These are phyloP conservation scores for Centaurea solstitialis DNA, from an alignment of 129 eudicot genomes.

Conservation along the genomic window DNA sequence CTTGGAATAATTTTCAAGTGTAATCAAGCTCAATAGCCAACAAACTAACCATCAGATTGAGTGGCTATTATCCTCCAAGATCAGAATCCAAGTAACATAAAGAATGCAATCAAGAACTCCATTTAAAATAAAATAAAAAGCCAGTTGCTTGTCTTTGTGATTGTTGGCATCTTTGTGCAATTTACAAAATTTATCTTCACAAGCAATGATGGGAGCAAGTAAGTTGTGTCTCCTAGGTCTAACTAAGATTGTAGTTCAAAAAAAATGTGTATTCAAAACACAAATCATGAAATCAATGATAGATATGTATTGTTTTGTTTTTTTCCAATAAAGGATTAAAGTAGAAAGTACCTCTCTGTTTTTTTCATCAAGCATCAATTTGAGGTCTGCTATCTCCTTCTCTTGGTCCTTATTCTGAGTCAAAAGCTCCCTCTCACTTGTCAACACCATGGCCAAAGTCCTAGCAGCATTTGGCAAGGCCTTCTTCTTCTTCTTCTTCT, in stretches of 20 bases:
- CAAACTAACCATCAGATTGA: not conserved
- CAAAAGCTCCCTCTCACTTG: conserved; percentile 94
- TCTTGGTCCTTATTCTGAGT: conserved; percentile 71
- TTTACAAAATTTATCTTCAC: not conserved
- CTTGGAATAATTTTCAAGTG: not conserved
- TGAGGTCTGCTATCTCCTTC: conserved; percentile 56
- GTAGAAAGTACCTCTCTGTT: conserved; percentile 67
- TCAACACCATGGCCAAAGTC: conserved; percentile 77
- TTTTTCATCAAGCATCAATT: conserved; percentile 53
- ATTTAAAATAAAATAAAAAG: not conserved
- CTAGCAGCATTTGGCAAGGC: conserved; percentile 77
- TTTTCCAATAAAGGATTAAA: not conserved
- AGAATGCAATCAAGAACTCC: not conserved
- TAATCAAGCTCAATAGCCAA: not conserved
- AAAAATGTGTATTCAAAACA: too few species aligned
- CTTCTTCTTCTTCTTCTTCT: conserved; percentile 79
- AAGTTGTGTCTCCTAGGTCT: not conserved
- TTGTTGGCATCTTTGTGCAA: not conserved
- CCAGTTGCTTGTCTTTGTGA: not conserved
- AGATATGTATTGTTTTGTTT: not conserved
- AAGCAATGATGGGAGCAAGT: not conserved
- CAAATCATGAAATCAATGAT: not conserved
- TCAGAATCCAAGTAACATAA: not conserved
- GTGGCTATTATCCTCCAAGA: not conserved
- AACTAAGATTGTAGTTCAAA: not conserved